phyloP scores from a whole-genome alignment of 1,139 yeast species.

The Hanseniaspora gamundiae region DNA sequence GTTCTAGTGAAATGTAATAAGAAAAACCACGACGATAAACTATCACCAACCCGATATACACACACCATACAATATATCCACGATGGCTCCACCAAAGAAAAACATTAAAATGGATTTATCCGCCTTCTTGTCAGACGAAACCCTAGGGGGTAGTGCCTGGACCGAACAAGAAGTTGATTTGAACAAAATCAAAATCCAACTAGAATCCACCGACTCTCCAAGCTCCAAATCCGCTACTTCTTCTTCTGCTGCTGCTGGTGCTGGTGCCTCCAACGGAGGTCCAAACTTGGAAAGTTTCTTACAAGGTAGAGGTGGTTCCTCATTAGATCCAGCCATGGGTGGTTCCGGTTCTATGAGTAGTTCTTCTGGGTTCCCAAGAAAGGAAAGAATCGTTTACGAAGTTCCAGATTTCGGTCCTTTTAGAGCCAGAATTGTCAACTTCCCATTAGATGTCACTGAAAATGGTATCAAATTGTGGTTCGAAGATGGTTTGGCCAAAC shows the following conservation, averaged over 20 bases:
- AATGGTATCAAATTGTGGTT: slow-evolving; percentile 55
- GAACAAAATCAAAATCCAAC: slow-evolving; percentile 40
- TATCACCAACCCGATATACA: not conserved
- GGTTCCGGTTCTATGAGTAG: slow-evolving; percentile 14
- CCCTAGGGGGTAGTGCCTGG: slow-evolving; percentile 57
- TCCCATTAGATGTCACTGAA: slow-evolving; percentile 76
- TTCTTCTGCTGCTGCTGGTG: slow-evolving; percentile 11
- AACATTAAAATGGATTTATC: slow-evolving; percentile 45
- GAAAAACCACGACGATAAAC: no score
- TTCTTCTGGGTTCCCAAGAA: slow-evolving; percentile 15
- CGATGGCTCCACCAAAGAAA: slow-evolving; percentile 41
- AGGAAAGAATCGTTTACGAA: slow-evolving; percentile 58
- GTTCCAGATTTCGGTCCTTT: slow-evolving; percentile 88
- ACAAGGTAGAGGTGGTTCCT: slow-evolving; percentile 22
- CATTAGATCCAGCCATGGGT: slow-evolving; percentile 28
- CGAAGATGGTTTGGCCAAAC: slow-evolving; percentile 47
- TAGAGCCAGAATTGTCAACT: slow-evolving; percentile 76
- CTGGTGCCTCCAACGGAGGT: slow-evolving; percentile 11
- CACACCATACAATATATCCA: slow-evolving; percentile 3
- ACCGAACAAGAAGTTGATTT: slow-evolving; percentile 68
- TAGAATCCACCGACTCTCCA: slow-evolving; percentile 12
- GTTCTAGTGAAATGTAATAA: no score
- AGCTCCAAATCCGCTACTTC: slow-evolving; percentile 18
- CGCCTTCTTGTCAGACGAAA: slow-evolving; percentile 41
- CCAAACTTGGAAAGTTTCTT: slow-evolving; percentile 11